These are phyloP conservation scores for Peronospora destructor DNA, from an alignment of 352 stramenopile species.

Conservation along the genomic window DNA sequence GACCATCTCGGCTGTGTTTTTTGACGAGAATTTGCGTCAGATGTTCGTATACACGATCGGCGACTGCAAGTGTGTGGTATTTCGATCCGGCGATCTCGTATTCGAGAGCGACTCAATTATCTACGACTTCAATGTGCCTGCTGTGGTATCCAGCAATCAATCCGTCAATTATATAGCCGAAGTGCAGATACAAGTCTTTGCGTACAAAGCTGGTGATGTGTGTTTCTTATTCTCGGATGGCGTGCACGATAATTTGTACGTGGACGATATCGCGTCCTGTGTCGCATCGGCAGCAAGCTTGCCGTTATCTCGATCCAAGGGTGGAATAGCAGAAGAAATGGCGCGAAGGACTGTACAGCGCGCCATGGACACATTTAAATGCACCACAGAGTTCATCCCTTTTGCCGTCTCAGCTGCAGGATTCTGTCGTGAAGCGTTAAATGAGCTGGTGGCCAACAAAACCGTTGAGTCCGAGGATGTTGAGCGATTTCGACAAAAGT, in stretches of 20 bases:
- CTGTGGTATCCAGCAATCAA: slow-evolving; percentile 81
- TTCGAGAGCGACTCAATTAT: slow-evolving; percentile 87
- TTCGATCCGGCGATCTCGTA: slow-evolving; percentile 52
- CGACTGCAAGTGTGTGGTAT: slow-evolving; percentile 83
- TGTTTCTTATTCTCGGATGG: slow-evolving; percentile 83
- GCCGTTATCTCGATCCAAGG: slow-evolving; percentile 17
- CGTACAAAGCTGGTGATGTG: slow-evolving; percentile 68
- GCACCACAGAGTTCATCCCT: slow-evolving; percentile 66
- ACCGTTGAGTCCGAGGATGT: slow-evolving; percentile 58
- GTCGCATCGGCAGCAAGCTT: slow-evolving; percentile 26
- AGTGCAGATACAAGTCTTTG: slow-evolving; percentile 64
- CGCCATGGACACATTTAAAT: slow-evolving; percentile 61
- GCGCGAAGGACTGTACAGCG: slow-evolving; percentile 62
- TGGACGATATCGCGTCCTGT: slow-evolving; percentile 71
- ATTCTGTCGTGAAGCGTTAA: slow-evolving; percentile 71
- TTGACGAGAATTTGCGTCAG: slow-evolving; percentile 55
- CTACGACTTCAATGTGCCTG: slow-evolving; percentile 87
- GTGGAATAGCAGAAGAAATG: slow-evolving; percentile 63
- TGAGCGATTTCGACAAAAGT: slow-evolving; percentile 64
- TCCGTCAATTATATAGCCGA: slow-evolving; percentile 73
- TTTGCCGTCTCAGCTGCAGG: slow-evolving; percentile 78
- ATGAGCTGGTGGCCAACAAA: slow-evolving; percentile 69
- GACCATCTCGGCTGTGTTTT: slow-evolving; percentile 75
- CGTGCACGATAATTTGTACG: slow-evolving; percentile 84
- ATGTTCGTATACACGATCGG: slow-evolving; percentile 85